Evolutionary conservation across 345 rosid genomes (phyloP), one percentile per base, ranked within the genome.

Genomic region (Dipteronia dyeriana): DNA sequence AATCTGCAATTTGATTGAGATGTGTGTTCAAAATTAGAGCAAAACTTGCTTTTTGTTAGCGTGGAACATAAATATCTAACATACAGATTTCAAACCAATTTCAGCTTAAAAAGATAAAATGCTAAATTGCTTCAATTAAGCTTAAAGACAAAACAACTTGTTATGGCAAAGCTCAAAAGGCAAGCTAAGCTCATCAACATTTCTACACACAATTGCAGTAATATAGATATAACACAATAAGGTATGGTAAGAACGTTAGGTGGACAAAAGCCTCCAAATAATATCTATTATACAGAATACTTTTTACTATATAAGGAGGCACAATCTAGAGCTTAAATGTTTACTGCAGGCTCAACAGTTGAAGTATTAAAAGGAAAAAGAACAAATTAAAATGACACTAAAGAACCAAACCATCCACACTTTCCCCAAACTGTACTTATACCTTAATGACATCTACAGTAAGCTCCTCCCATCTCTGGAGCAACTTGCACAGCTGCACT

Each of bases 381-480:
- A 19, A 57, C 62, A 6, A n/a, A n/a, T n/a, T 20, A 57, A 57
- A 57, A 57, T 19, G 20, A 19, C 8, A 57, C 7, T 17, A 57
- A 57, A 57, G 10, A 57, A 57, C n/a, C 45, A 23, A 34, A 65
- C 20, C 43, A 14, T 65, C 20, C 12, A 65, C 54, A 71, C 31
- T 38, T 31, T 66, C 59, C 65, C 64, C 31, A 76, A 72, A 76
- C 56, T 70, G 26, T 10, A 59, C 12, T 43, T 81, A 68, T 90
- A 94, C 99, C 98, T 94, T 88, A 74, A 79, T 71, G 66, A 80
- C 70, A 71, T 82, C 90, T 0, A 72, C 71, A 1, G 92, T 83
- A 70, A 85, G 86, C 62, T 69, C 85, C 82, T 90, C 92, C 98
- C 97, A 96, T 66, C 78, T 83, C 81, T 85, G 86, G 45, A 94